Evolutionary conservation across 2,329 filamentous ascomycete genomes (phyloP), one percentile per base, ranked within the genome.

Genomic region (Sarocladium kiliense): DNA sequence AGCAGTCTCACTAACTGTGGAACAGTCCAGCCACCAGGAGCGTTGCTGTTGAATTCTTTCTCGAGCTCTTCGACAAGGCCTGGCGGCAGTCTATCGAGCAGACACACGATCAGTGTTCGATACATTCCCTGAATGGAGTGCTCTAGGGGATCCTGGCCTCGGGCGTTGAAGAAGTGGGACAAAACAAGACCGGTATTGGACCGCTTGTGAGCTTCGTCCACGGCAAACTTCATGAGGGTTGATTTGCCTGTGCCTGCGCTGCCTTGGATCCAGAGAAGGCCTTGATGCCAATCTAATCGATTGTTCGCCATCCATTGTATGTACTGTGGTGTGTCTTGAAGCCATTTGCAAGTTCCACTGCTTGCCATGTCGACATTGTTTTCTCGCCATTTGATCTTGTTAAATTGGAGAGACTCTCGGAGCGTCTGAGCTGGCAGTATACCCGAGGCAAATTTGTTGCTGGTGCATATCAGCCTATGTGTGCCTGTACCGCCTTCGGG

Each of bases 131-230:
- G n/a, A 0, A 67, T 67, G 0, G 76, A 72, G 57, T 69, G 77
- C 58, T 82, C 75, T 9, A 77, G 62, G n/a, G n/a, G n/a, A 11
- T 62, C 25, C 0, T 65, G 64, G 0, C 77, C 77, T 54, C 75
- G 64, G 0, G 76, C 76, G 54, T 79, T 75, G 68, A 80, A 81
- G 65, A 80, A 81, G 64, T 78, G 80, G 1, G 70, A 75, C 1
- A 76, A 18, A 21, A 54, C 45, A 2, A 42, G 36, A 6, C 16
- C n/a, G 18, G 9, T 19, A 11, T 14, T 19, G 12, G 9, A 36
- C 37, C 6, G 11, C 14, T 25, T 45, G 14, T 42, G 27, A 9
- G 32, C 21, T 21, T 53, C 10, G 7, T 25, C 36, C 18, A 55
- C 32, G n/a, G 36, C 25, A 25, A 49, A 47, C 30, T 57, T 57